A percentile compares a stretch with the other conserved stretches of the same genome.
These are phyloP conservation scores for Chalaropsis thielavioides DNA, from an alignment of 2,329 filamentous ascomycete genomes.

Conservation along the genomic window DNA sequence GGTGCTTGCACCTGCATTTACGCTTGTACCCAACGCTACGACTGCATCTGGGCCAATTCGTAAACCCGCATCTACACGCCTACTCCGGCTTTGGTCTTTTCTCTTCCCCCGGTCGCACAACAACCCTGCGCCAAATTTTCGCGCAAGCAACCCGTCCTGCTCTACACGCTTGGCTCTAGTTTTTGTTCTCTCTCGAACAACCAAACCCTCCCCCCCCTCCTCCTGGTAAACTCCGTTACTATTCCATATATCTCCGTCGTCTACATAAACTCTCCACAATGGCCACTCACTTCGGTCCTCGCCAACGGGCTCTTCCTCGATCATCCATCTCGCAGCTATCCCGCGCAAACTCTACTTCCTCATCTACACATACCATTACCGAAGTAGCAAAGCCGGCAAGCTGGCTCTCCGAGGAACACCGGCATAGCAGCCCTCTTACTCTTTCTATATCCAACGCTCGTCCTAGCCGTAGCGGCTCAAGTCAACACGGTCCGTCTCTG, in stretches of 20 bases:
- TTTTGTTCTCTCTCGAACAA: not conserved
- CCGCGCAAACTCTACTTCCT: not conserved
- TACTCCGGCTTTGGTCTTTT: constrained; percentile 1
- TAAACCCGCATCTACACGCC: not conserved
- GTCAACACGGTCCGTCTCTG: not conserved
- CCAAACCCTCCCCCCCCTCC: not conserved
- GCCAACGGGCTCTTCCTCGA: not conserved
- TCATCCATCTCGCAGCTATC: constrained; percentile 1
- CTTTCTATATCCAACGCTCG: not conserved
- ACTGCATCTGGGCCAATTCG: not conserved
- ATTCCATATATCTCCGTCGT: not conserved
- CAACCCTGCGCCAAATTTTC: not conserved
- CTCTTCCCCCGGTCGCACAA: not conserved
- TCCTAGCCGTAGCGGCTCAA: not conserved
- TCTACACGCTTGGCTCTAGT: too few species aligned
- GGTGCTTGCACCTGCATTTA: not conserved
- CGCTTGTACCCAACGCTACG: not conserved
- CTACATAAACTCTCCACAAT: constrained; percentile 6
- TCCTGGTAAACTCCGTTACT: not conserved
- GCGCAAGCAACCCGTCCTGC: not conserved
- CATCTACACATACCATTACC: not conserved
- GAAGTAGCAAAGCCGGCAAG: constrained; percentile 1
- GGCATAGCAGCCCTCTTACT: not conserved
- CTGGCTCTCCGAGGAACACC: not conserved
- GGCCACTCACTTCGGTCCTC: not conserved